Percentiles rank a stretch among this genome's conserved stretches.
phyloP scores from a whole-genome alignment of 2,329 filamentous ascomycete species.

The Fusarium buxicola region DNA sequence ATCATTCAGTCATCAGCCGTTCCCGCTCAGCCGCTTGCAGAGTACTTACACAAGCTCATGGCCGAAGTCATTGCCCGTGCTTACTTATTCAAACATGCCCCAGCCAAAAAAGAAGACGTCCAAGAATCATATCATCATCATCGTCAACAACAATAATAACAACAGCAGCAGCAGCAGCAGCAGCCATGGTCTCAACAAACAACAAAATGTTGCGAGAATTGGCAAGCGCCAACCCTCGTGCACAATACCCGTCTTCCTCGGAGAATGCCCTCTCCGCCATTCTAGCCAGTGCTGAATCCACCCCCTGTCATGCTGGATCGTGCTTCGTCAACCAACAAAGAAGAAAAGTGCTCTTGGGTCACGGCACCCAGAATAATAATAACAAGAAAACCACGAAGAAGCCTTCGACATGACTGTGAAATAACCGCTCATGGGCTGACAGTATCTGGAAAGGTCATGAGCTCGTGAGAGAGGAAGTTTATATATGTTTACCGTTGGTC shows the following conservation, averaged over 20 bases:
- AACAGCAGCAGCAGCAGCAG: constrained; percentile 27
- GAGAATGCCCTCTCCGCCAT: constrained; percentile 37
- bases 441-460: constrained; percentile 47
- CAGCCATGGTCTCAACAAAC: constrained; percentile 23
- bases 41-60: constrained; percentile 43
- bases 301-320: constrained; percentile 34
- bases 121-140: constrained; percentile 38
- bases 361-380: constrained; percentile 15
- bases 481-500: constrained; percentile 46
- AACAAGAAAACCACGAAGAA: constrained; percentile 38
- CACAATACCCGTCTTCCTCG: constrained; percentile 22
- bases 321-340: constrained; percentile 41
- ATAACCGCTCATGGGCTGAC: constrained; percentile 37
- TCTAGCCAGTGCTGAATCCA: constrained; percentile 46
- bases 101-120: constrained; percentile 39
- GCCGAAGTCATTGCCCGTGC: constrained; percentile 39
- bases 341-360: constrained; percentile 17
- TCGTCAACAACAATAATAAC: constrained; percentile 27
- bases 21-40: constrained; percentile 42
- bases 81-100: constrained; percentile 45
- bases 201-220: constrained; percentile 25
- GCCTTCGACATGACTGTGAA: constrained; percentile 38
- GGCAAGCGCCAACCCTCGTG: constrained; percentile 39
- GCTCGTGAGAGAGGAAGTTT: constrained; percentile 53
- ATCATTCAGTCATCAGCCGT: constrained; percentile 49